Conservation (phyloP, 73 alveolate genomes). For the Diophrys appendiculata region DNA sequence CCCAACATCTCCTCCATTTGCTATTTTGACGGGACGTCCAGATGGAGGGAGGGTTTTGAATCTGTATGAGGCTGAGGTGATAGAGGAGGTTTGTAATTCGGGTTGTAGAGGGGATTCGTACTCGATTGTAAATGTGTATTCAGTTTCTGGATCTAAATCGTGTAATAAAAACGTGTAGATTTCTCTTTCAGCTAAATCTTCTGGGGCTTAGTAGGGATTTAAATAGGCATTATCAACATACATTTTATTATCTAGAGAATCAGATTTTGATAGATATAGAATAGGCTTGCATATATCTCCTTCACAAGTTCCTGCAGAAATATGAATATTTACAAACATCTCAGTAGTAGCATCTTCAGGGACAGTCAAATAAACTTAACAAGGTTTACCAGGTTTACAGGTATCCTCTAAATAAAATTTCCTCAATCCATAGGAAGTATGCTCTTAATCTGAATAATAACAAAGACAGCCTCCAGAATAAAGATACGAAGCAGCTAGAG, state of each 20-base stretch:
- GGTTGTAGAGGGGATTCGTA: too few species aligned
- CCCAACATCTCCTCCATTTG: constrained; percentile 36
- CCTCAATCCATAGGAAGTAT: too few species aligned
- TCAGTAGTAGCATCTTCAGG: constrained; percentile 2
- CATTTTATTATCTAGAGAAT: background rate
- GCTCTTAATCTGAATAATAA: too few species aligned
- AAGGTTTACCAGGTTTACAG: constrained; percentile 9
- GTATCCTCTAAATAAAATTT: too few species aligned
- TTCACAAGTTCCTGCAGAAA: background rate
- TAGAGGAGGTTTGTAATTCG: background rate
- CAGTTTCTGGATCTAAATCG: constrained; percentile 1
- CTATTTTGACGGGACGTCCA: background rate
- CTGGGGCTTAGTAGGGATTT: constrained; percentile 3
- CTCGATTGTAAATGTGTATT: background rate
- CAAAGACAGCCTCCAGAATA: too few species aligned
- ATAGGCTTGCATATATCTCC: background rate
- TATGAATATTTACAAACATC: constrained; percentile 5
- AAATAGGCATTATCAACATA: background rate
- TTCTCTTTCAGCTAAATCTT: constrained; percentile 2
- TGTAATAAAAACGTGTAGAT: background rate
- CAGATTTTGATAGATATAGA: background rate
- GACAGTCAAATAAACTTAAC: constrained; percentile 6
- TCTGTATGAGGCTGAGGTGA: background rate
- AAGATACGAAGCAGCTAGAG: too few species aligned
- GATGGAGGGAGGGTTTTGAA: constrained; percentile 2